phyloP scores from a whole-genome alignment of 352 stramenopile species.

The Globisporangium okanoganense region DNA sequence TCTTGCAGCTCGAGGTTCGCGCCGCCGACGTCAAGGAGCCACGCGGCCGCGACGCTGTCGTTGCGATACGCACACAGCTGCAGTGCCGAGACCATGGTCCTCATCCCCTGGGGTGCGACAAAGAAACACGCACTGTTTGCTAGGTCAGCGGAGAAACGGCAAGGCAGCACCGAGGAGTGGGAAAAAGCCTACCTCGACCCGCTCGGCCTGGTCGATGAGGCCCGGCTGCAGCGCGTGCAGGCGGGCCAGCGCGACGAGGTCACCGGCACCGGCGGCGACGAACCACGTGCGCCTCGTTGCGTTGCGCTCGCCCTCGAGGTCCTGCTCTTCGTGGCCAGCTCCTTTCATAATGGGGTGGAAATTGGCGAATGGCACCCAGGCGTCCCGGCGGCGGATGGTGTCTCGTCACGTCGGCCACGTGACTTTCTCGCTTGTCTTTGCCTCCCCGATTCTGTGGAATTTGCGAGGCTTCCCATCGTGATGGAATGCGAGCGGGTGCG shows the following conservation, averaged over 20 bases:
- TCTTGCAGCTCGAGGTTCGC: constrained; percentile 33
- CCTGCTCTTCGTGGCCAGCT: neutral
- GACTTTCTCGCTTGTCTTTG: too few species aligned
- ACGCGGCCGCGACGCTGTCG: constrained; percentile 15
- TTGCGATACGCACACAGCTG: constrained; percentile 36
- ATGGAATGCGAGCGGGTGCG: too few species aligned
- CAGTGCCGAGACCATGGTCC: constrained; percentile 22
- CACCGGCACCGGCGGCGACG: constrained; percentile 3
- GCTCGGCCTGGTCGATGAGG: neutral
- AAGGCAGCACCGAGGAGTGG: too few species aligned
- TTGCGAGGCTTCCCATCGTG: too few species aligned
- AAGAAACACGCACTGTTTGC: too few species aligned
- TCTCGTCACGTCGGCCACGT: too few species aligned
- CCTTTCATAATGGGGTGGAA: neutral
- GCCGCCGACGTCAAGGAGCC: constrained; percentile 25
- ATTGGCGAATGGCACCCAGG: neutral
- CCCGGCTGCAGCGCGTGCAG: constrained; percentile 14
- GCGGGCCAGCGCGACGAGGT: neutral
- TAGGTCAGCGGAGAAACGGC: too few species aligned
- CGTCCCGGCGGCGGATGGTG: neutral
- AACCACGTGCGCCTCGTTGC: neutral
- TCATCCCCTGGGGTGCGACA: constrained; percentile 8
- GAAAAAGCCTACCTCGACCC: neutral
- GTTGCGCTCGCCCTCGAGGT: neutral
- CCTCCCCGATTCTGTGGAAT: too few species aligned